Evolutionary conservation across 2,329 filamentous ascomycete species (phyloP).

Genomic region (Alternaria gansuensis): DNA sequence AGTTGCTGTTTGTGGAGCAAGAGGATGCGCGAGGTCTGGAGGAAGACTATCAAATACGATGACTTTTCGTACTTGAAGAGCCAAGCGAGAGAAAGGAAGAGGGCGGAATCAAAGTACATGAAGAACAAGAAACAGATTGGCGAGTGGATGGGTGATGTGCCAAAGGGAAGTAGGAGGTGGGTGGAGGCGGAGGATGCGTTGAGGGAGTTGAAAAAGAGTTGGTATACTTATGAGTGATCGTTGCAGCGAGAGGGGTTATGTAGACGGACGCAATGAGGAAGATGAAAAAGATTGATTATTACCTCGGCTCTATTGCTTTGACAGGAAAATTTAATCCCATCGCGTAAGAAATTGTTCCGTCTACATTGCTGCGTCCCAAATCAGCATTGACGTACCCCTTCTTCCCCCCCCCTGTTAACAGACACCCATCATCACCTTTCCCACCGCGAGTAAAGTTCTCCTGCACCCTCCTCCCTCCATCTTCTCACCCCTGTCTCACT

Average conservation of each 20-base stretch:
- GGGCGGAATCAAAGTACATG: conserved; percentile 53
- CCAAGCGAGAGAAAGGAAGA: conserved; percentile 63
- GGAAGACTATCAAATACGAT: conserved; percentile 69
- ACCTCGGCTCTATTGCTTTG: background rate
- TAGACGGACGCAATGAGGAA: background rate
- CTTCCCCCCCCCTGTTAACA: too few relatives aligned
- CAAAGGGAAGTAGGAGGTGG: conserved; percentile 36
- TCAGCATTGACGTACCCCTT: too few relatives aligned
- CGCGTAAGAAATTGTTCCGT: background rate
- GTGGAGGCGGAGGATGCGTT: conserved; percentile 41
- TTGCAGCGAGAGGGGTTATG: background rate
- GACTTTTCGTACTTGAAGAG: conserved; percentile 72
- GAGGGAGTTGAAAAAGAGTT: conserved; percentile 39
- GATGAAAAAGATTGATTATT: background rate
- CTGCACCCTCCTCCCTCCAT: too few relatives aligned
- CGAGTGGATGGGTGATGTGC: conserved; percentile 34
- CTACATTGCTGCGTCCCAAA: background rate
- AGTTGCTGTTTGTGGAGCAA: conserved; percentile 82
- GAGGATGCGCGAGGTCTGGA: conserved; percentile 79
- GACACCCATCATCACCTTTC: too few relatives aligned
- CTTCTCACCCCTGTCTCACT: too few relatives aligned
- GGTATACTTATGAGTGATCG: conserved; percentile 43
- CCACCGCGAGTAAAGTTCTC: too few relatives aligned
- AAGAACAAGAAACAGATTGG: conserved; percentile 53
- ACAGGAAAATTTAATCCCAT: too few relatives aligned